Conservation (phyloP, 2,329 filamentous ascomycete genomes). For the Fusarium aywerte region DNA sequence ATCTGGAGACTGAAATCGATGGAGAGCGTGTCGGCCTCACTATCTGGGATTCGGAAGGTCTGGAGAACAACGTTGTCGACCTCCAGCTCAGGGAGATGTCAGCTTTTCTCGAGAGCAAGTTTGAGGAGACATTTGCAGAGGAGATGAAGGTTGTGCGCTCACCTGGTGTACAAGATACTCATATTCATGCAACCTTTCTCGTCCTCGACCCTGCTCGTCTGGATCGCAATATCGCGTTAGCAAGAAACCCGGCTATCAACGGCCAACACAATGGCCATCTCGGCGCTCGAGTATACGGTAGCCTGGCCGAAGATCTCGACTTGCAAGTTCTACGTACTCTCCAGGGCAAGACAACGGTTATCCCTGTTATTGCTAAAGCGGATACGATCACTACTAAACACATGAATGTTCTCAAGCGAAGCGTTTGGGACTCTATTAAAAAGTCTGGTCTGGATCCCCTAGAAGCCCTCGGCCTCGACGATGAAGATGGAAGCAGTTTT, state of each 20-base stretch:
- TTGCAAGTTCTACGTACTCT: slow-evolving; percentile 88
- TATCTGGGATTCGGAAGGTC: slow-evolving; percentile 93
- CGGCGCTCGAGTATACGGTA: slow-evolving; percentile 65
- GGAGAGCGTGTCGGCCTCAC: slow-evolving; percentile 91
- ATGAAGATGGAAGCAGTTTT: slow-evolving; percentile 73
- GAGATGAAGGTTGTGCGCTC: slow-evolving; percentile 97
- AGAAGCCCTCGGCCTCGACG: slow-evolving; percentile 84
- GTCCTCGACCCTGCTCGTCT: slow-evolving; percentile 88
- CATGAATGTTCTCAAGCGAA: slow-evolving; percentile 91
- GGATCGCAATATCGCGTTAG: slow-evolving; percentile 80
- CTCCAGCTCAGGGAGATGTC: slow-evolving; percentile 92
- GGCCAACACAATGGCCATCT: slow-evolving; percentile 61
- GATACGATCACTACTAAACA: slow-evolving; percentile 96
- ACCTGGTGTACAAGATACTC: slow-evolving; percentile 92
- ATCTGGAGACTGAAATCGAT: slow-evolving; percentile 94
- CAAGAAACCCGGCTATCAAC: slow-evolving; percentile 65
- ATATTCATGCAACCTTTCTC: slow-evolving; percentile 96
- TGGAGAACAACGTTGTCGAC: slow-evolving; percentile 95
- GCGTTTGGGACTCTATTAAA: slow-evolving; percentile 89
- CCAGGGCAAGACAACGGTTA: slow-evolving; percentile 92
- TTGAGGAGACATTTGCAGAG: slow-evolving; percentile 96
- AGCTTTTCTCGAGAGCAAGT: slow-evolving; percentile 95
- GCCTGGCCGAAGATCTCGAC: slow-evolving; percentile 88
- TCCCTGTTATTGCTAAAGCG: slow-evolving; percentile 95
- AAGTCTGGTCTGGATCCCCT: slow-evolving; percentile 87